Evolutionary conservation across 495 filamentous ascomycete genomes (phyloP), one percentile per base, ranked within the genome.

Genomic region (Penicillium canescens): DNA sequence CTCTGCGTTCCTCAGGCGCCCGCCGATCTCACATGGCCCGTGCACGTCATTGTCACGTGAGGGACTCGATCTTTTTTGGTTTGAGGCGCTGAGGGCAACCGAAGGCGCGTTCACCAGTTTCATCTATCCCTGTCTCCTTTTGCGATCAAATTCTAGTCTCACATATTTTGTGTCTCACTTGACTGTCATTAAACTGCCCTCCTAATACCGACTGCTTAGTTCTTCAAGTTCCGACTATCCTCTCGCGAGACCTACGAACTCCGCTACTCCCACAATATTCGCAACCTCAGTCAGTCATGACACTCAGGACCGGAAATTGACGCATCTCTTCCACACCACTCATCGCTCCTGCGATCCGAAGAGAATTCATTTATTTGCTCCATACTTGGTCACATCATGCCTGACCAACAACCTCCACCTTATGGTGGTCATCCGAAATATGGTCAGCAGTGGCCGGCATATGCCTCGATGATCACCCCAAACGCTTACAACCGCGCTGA

Each of bases 361-460:
- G 45, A 49, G 12, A 40, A 40, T 33, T 12, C 3, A 11, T 40
- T 12, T 39, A 23, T 33, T 49, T 21, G 35, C 3, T 21, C 38
- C 11, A 38, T 37, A n/a, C 18, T 14, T 33, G 21, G 18, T 20
- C 16, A 39, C 43, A 70, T 49, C 50, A 86, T 86, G 83, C 78
- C 80, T 36, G 74, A 80, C 54, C 80, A 86, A 67, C 79, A 80
- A 50, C 72, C 72, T 46, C 77, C 81, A 33, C 65, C 78, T 5
- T 84, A 76, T 62, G 79, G 78, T 46, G 74, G 68, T 13, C 66
- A 66, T 34, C 50, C 63, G 26, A 64, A 65, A 50, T 69, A 70
- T 50, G 53, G 62, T 7, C 62, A 49, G 31, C 70, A 67, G 57
- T 77, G 74, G 74, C 61, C 61, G 1, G 47, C 67, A 16, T 61